A percentile compares a stretch with the other conserved stretches of the same genome.
Conservation (phyloP, 2,329 filamentous ascomycete species). For the Fusarium devonianum region DNA sequence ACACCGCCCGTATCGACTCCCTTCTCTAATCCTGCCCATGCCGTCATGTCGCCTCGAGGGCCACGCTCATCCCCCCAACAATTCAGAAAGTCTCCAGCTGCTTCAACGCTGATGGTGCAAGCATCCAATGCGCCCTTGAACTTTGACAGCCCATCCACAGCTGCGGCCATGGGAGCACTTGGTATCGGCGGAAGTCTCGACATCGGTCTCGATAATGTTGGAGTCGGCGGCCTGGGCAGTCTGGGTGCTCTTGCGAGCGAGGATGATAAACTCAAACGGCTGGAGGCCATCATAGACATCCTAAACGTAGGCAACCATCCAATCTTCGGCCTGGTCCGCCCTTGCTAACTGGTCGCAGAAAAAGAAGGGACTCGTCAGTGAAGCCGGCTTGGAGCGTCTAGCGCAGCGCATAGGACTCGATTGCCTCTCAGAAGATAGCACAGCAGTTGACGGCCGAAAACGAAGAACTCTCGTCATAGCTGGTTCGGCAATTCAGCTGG, state of each 20-base stretch:
- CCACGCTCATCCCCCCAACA: conserved; percentile 69
- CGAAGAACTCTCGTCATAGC: conserved; percentile 67
- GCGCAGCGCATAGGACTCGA: conserved; percentile 73
- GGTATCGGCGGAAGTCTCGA: conserved; percentile 60
- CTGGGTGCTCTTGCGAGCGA: conserved; percentile 55
- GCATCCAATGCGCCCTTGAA: conserved; percentile 57
- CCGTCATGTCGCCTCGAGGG: conserved; percentile 66
- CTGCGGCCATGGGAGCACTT: conserved; percentile 65
- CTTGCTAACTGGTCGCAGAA: conserved; percentile 41
- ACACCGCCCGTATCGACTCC: conserved; percentile 73
- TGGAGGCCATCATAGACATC: conserved; percentile 59
- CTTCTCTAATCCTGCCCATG: conserved; percentile 65
- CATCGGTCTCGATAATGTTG: conserved; percentile 60
- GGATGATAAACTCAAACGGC: conserved; percentile 62
- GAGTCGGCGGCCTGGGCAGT: conserved; percentile 55
- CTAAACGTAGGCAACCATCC: conserved; percentile 52
- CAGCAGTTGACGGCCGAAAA: conserved; percentile 56
- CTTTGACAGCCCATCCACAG: conserved; percentile 70
- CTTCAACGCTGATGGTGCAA: conserved; percentile 58
- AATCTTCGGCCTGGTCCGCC: background rate
- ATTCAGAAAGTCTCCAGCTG: conserved; percentile 69
- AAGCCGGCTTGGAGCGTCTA: conserved; percentile 76
- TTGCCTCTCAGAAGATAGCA: conserved; percentile 64
- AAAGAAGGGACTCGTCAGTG: conserved; percentile 71
- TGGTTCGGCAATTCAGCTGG: conserved; percentile 65